Evolutionary conservation across 768 basidiomycete species (phyloP), one percentile per base, ranked within the genome.

Genomic region (Pseudohyphozyma bogoriensis): DNA sequence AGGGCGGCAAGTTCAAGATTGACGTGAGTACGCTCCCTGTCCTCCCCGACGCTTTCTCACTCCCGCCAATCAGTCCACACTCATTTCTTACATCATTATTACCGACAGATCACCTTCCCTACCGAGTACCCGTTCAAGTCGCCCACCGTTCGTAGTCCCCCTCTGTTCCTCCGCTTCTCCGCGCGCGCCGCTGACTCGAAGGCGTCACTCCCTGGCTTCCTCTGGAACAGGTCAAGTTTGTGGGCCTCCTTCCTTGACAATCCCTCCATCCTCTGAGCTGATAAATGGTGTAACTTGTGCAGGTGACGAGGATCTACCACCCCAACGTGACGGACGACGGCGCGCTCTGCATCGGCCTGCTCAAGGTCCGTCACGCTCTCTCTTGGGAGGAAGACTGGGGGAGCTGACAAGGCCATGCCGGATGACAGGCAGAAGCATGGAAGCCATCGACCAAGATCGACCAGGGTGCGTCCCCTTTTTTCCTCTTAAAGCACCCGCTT

Each of bases 401-500:
- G 24, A 39, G 37, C 52, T 53, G 39, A 53, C 28, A 8, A 18
- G 37, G 4, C 1, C n/a, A 7, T 31, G 13, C 7, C 39, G n/a
- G 46, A 6, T 20, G 3, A 6, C 49, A 66, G 66, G 63, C 66
- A 36, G 66, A 67, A 55, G 62, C 66, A 29, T 67, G 66, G 66
- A 67, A 67, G 54, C 66, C 66, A 11, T 67, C 66, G 20, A 67
- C 62, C 31, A 67, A 67, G 55, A 63, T 67, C 31, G 66, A 67
- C 33, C 59, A 63, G 32, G 60, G 66, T 67, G 40, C 28, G 57
- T 35, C 3, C 7, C 8, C 52, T 36, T 32, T 1, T 15, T 10
- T 5, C 15, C 1, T 18, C 28, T 26, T 33, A n/a, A n/a, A 5
- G 10, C 26, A 15, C 46, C 46, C 4, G 46, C 8, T n/a, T 44